Evolutionary conservation across 1,284 basidiomycete species (phyloP), one percentile per base, ranked within the genome.

Genomic region (Trametes polyzona): DNA sequence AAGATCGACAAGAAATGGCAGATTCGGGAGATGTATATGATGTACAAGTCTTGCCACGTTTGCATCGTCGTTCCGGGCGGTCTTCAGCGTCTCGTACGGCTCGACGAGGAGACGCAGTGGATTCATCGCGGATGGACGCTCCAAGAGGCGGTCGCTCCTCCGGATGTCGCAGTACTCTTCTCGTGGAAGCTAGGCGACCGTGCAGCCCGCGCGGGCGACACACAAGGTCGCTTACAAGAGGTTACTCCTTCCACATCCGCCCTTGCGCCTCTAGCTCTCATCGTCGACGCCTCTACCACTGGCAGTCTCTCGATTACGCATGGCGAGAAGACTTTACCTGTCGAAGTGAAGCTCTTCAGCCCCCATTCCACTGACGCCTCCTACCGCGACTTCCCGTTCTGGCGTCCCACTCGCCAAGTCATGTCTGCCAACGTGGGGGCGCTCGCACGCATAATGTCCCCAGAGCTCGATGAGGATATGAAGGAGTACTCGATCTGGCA

Each of bases 51-150:
- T n/a, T 46, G 55, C 52, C 43, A 42, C 14, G 36, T 53, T 26
- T 58, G 46, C 32, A 14, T 63, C 53, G 47, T 63, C 51, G 51
- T 63, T 33, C 59, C 62, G 4, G 62, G 49, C 19, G 62, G 62
- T 6, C 39, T 63, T 11, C n/a, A 33, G 16, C 58, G 62, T 32
- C 43, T 63, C 17, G 56, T 44, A 4, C 8, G n/a, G 7, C 51
- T 63, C 30, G 59, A 44, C 14, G 62, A 63, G 33, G 53, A 55
- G 30, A 63, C 62, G 9, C 24, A 56, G 32, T 63, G 62, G 62
- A 58, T 58, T 33, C 53, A 61, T 43, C 58, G 62, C 41, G 62
- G 41, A 23, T 63, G 62, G 62, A 63, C 62, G 19, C 47, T 60
- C 29, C 61, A 63, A 50, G 61, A 63, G 44, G 26, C 52, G 9